Percentiles rank a stretch among this genome's conserved stretches.
phyloP scores from a whole-genome alignment of 495 filamentous ascomycete genomes.

The Tuber brumale region DNA sequence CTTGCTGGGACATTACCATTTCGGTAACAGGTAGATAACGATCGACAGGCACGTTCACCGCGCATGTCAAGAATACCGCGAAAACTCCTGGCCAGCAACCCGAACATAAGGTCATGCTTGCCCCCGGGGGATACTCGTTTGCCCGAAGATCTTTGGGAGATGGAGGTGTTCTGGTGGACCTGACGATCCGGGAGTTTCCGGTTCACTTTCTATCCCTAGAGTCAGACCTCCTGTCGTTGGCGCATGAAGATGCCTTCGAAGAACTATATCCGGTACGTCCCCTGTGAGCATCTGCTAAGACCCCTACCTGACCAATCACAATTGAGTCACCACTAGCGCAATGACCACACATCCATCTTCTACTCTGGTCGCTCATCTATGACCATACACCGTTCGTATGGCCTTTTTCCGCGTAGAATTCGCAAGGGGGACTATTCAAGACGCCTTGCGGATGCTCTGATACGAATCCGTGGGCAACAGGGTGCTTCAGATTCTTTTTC shows the following conservation, averaged over 20 bases:
- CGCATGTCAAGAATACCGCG: slow-evolving; percentile 82
- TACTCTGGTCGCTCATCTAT: slow-evolving; percentile 87
- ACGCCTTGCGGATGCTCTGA: slow-evolving; percentile 76
- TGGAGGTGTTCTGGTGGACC: slow-evolving; percentile 85
- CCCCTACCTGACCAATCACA: background rate
- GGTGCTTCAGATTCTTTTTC: slow-evolving; percentile 65
- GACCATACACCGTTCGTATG: slow-evolving; percentile 83
- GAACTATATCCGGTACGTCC: slow-evolving; percentile 71
- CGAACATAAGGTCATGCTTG: slow-evolving; percentile 70
- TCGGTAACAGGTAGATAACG: slow-evolving; percentile 34
- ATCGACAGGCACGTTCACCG: slow-evolving; percentile 47
- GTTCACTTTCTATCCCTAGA: slow-evolving; percentile 87
- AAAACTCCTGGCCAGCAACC: slow-evolving; percentile 79
- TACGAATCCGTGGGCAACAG: slow-evolving; percentile 86
- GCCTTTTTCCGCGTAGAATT: slow-evolving; percentile 88
- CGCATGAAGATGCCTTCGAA: slow-evolving; percentile 75
- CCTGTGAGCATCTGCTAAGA: background rate
- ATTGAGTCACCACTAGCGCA: slow-evolving; percentile 52
- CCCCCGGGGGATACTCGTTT: slow-evolving; percentile 85
- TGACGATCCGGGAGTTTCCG: slow-evolving; percentile 76
- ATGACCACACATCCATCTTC: slow-evolving; percentile 84
- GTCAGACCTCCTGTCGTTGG: slow-evolving; percentile 82
- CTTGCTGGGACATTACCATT: slow-evolving; percentile 22
- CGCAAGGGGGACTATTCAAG: slow-evolving; percentile 94
- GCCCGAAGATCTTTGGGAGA: slow-evolving; percentile 88